A percentile compares a stretch with the other conserved stretches of the same genome.
Conservation (phyloP, 2,329 filamentous ascomycete genomes). For the Fusarium subtropicale region DNA sequence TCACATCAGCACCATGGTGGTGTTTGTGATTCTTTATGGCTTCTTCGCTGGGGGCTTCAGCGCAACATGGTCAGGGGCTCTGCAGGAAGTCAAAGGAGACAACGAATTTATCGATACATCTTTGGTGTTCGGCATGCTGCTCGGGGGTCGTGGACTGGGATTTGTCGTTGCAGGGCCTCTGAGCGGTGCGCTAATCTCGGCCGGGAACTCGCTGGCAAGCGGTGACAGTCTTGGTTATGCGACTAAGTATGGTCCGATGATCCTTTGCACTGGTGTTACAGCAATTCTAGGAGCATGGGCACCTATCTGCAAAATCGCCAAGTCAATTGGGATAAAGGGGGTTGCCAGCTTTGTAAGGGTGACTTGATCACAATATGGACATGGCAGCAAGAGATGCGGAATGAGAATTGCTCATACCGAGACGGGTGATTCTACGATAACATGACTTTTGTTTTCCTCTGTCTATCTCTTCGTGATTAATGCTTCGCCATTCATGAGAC, state of each 20-base stretch:
- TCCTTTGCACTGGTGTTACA: constrained; percentile 49
- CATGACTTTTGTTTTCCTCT: neutral
- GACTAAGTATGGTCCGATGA: constrained; percentile 51
- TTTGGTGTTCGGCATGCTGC: constrained; percentile 49
- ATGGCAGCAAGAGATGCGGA: too few species aligned
- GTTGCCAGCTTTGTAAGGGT: constrained; percentile 13
- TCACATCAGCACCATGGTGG: constrained; percentile 63
- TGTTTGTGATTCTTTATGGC: constrained; percentile 71
- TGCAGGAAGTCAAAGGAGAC: constrained; percentile 54
- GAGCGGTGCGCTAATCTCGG: constrained; percentile 48
- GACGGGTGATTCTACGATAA: neutral
- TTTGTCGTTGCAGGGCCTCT: constrained; percentile 48
- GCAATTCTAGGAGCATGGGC: constrained; percentile 50
- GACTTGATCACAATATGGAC: constrained; percentile 59
- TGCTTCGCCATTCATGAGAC: constrained; percentile 48
- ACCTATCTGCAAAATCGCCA: constrained; percentile 56
- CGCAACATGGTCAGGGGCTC: constrained; percentile 68
- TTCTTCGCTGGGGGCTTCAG: constrained; percentile 73
- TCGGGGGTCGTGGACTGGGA: constrained; percentile 48
- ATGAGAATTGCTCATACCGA: neutral
- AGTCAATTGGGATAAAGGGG: constrained; percentile 11
- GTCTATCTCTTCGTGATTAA: constrained; percentile 42
- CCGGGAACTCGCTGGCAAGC: constrained; percentile 32
- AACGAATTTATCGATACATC: constrained; percentile 45
- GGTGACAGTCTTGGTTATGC: constrained; percentile 49